Base-by-base conservation (phyloP, 805 yeast species). In the Ogataea nonfermentans region DNA sequence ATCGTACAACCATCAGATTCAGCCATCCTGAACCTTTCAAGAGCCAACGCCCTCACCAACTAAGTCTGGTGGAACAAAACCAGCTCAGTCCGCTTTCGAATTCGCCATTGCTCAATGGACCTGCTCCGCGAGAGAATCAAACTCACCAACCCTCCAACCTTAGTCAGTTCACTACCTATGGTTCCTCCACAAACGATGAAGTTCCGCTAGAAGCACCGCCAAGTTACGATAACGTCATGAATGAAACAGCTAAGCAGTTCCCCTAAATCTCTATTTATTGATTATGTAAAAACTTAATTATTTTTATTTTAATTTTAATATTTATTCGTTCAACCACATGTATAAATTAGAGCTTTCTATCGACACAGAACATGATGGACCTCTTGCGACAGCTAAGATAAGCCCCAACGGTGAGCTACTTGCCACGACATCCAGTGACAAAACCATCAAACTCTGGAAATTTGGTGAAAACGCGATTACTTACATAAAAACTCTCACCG, bases 351-450 rank as follows among this genome's bases (percentile, higher is more conserved):
- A 32, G 14, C 28, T 11, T 31, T 14, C 41, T 13, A 15, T 37
- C 27, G 36, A 37, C n/a, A 25, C 26, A 12, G 17, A 35, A 6
- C 41, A 44, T 2, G 49, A 44, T 15, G 27, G 37, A 3, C 36
- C 49, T 11, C 62, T 63, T 9, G 75, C 84, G 8, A 60, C 76
- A 5, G 71, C 76, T 12, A 74, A 76, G 52, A 61, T 83, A 34
- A 76, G 85, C 16, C 88, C 89, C 9, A 68, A 81, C 59, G 84
- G 84, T 0, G 39, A 50, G 13, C 61, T 51, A 9, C 46, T 84
- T 10, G 95, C 95, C 1, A 66, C 80, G 0, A 62, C 75, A 24
- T 67, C 81, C 2, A 73, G 80, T 8, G 85, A 79, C 52, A 74
- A 70, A 34, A 68, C 79, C 3, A 72, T 85, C 29, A 71, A 73